Evolutionary conservation across 2,329 filamentous ascomycete species (phyloP), one percentile per base, ranked within the genome.

Genomic region (Penicillium olsonii): DNA sequence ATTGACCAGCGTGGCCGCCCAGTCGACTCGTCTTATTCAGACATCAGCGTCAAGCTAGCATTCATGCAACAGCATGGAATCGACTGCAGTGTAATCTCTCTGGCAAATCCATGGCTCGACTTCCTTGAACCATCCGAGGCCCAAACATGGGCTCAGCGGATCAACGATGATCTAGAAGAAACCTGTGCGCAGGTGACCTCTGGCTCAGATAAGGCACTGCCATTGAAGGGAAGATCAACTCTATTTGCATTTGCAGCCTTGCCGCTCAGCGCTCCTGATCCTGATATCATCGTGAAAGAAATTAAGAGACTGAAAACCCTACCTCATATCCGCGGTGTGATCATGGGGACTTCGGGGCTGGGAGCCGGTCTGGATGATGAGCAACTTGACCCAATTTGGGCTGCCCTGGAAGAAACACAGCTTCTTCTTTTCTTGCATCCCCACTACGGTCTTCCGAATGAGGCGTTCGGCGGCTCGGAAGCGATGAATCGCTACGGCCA

Each of bases 31-130:
- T 88, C 92, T 62, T 96, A 92, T 77, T 89, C 86, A 54, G 88
- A 90, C 37, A 85, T 95, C 50, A 74, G 78, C 14, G 80, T 89
- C 60, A 96, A 96, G 66, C 78, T 96, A 12, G 79, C 83, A 41
- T 96, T 96, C 74, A 96, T 96, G 92, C 80, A 90, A 68, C 82
- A 79, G 14, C 92, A 96, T 72, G 76, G 76, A 45, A 96, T 96
- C 67, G 82, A 87, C 69, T 84, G 87, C 56, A 94, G 88, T 1
- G 88, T 96, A 42, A 84, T 96, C 55, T 94, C 89, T 0, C 83
- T 96, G 18, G 92, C 92, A 12, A 96, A 96, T 65, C 92, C 92
- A 0, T 96, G 92, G 92, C 80, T 96, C 2, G 92, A 96, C 71
- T 96, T 95, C 66, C 73, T 96, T 0, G 70, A 76, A 0, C 66